Percentiles rank a stretch among this genome's conserved stretches.
Evolutionary conservation across 2,329 filamentous ascomycete genomes (phyloP).

Genomic region (Claviceps arundinis): DNA sequence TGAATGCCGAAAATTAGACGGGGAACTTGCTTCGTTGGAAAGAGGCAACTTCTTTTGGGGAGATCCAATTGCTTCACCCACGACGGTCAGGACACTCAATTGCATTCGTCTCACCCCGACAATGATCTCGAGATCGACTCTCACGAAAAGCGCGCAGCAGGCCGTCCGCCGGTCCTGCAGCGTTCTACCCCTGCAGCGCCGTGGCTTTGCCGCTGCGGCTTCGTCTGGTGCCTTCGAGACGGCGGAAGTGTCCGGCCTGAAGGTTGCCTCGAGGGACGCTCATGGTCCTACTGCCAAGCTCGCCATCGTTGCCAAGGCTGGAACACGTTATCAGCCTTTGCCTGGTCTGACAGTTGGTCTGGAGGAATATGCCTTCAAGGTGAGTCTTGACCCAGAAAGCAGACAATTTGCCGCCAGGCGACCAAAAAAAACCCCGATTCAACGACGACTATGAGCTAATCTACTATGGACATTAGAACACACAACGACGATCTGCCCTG

Average conservation of each 20-base stretch:
- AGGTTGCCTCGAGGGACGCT: conserved; percentile 83
- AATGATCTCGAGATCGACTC: conserved; percentile 50
- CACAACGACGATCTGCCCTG: conserved; percentile 73
- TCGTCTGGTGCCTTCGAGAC: conserved; percentile 75
- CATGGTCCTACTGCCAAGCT: conserved; percentile 81
- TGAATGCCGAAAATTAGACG: conserved; percentile 30
- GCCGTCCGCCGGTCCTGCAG: conserved; percentile 43
- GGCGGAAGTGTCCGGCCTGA: conserved; percentile 74
- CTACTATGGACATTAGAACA: conserved; percentile 48
- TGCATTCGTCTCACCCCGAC: conserved; percentile 43
- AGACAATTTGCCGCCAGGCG: conserved; percentile 3
- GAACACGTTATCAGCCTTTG: conserved; percentile 80
- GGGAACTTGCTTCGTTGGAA: conserved; percentile 21
- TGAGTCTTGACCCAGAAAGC: conserved; percentile 19
- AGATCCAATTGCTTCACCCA: conserved; percentile 23
- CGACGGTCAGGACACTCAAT: conserved; percentile 36
- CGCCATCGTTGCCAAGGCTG: conserved; percentile 84
- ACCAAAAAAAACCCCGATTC: background rate
- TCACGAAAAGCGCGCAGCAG: conserved; percentile 45
- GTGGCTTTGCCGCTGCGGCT: conserved; percentile 46
- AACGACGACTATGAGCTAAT: conserved; percentile 29
- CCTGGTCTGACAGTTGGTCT: conserved; percentile 84
- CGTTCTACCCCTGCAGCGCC: conserved; percentile 37
- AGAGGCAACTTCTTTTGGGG: conserved; percentile 28
- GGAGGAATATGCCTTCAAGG: conserved; percentile 97